Evolutionary conservation across 192 early-diverging fungal species (phyloP).

Genomic region (Dissophora ornata): DNA sequence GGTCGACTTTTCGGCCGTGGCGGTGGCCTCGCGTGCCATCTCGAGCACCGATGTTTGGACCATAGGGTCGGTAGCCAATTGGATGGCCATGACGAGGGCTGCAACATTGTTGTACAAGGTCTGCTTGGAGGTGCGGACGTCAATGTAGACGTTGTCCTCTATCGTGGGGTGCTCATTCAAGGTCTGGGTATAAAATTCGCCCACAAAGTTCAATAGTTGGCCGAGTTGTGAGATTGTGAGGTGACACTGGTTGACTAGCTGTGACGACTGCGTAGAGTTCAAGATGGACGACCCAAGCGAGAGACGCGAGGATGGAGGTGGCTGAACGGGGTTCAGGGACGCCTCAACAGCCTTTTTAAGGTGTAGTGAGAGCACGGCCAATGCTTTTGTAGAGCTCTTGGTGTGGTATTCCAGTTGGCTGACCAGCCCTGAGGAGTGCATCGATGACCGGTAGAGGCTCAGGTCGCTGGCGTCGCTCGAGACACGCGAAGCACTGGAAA

Average conservation of each 20-base stretch:
- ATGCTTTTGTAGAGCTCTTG: slow-evolving; percentile 45
- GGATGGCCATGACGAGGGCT: slow-evolving; percentile 67
- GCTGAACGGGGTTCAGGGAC: slow-evolving; percentile 4
- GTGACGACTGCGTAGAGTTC: slow-evolving; percentile 46
- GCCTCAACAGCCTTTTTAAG: slow-evolving; percentile 41
- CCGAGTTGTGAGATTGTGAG: slow-evolving; percentile 44
- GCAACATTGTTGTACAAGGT: slow-evolving; percentile 74
- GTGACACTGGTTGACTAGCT: slow-evolving; percentile 48
- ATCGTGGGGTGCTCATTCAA: slow-evolving; percentile 48
- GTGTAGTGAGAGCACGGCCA: slow-evolving; percentile 26
- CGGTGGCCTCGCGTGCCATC: slow-evolving; percentile 60
- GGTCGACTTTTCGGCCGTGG: slow-evolving; percentile 65
- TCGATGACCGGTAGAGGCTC: background rate
- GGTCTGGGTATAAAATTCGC: slow-evolving; percentile 53
- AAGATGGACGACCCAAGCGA: slow-evolving; percentile 32
- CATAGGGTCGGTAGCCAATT: slow-evolving; percentile 67
- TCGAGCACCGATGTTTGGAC: slow-evolving; percentile 66
- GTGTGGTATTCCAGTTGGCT: slow-evolving; percentile 50
- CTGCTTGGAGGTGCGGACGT: slow-evolving; percentile 73
- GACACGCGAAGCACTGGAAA: slow-evolving; percentile 24
- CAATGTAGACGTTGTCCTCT: slow-evolving; percentile 44
- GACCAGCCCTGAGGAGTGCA: slow-evolving; percentile 17
- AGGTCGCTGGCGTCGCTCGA: slow-evolving; percentile 6
- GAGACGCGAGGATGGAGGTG: slow-evolving; percentile 14
- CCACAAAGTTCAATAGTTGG: slow-evolving; percentile 42